Percentiles rank a stretch among this genome's conserved stretches.
Evolutionary conservation across 805 yeast genomes (phyloP).

Genomic region (Starmerella bombicola): DNA sequence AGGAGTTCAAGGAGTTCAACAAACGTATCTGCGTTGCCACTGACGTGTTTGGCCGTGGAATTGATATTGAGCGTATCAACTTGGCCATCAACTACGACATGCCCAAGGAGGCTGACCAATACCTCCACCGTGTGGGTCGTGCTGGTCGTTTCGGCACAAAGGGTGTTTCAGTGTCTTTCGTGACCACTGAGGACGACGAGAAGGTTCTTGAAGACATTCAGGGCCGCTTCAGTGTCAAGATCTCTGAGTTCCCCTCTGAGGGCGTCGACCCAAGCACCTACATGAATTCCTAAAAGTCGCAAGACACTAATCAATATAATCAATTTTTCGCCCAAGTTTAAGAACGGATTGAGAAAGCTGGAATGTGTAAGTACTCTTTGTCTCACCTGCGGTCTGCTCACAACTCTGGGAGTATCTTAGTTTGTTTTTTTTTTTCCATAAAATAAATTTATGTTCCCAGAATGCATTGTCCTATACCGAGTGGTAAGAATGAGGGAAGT

Average conservation of each 20-base stretch:
- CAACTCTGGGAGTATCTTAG: too few species aligned
- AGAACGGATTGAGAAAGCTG: too few species aligned
- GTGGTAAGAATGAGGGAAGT: too few species aligned
- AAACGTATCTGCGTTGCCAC: conserved; percentile 98
- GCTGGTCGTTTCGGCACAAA: conserved; percentile 99
- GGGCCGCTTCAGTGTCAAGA: conserved; percentile 92
- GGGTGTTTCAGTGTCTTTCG: conserved; percentile 90
- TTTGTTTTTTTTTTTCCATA: too few species aligned
- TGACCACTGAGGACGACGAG: conserved; percentile 75
- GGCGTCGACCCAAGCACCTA: conserved; percentile 96
- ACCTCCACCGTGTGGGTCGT: conserved; percentile 98
- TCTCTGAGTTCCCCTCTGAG: conserved; percentile 90
- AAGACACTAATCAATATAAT: too few species aligned
- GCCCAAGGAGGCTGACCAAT: conserved; percentile 94
- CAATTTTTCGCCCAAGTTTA: too few species aligned
- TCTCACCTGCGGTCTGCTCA: too few species aligned
- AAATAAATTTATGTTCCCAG: too few species aligned
- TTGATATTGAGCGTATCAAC: conserved; percentile 96
- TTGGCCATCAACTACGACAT: conserved; percentile 94
- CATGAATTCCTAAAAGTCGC: conserved; percentile 85
- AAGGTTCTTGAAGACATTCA: conserved; percentile 85
- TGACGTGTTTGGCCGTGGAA: conserved; percentile 98
- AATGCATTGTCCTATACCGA: too few species aligned
- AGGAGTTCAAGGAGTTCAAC: conserved; percentile 92
- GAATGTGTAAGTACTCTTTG: too few species aligned